Conservation (phyloP, 192 early-diverging fungal species). For the Coemansia guatemalensis region DNA sequence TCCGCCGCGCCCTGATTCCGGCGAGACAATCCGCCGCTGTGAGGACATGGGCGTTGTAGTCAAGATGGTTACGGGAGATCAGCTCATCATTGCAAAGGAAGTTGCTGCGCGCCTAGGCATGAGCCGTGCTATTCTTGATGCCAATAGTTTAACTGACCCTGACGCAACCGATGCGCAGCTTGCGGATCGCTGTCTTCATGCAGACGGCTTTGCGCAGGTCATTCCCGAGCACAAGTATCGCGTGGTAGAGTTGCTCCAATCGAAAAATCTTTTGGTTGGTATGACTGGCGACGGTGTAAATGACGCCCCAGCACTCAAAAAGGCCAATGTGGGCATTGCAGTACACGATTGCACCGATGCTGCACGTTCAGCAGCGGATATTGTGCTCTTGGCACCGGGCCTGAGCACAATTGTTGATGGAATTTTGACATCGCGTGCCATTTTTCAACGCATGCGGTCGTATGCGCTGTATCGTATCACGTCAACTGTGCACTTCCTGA, state of each 20-base stretch:
- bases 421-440: constrained; percentile 83
- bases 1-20: constrained; percentile 88
- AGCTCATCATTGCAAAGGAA: constrained; percentile 91
- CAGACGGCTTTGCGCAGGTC: constrained; percentile 96
- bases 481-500: constrained; percentile 92
- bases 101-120: constrained; percentile 90
- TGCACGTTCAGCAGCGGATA: constrained; percentile 93
- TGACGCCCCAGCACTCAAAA: constrained; percentile 97
- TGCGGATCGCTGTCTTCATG: constrained; percentile 78
- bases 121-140: constrained; percentile 88
- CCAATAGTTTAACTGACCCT: constrained; percentile 78
- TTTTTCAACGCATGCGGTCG: constrained; percentile 94
- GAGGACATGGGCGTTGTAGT: constrained; percentile 84
- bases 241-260: constrained; percentile 94
- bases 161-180: constrained; percentile 76
- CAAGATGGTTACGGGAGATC: constrained; percentile 98
- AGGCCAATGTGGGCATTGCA: constrained; percentile 97
- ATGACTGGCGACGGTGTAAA: constrained; percentile 99
- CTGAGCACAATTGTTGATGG: constrained; percentile 93
- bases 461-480: constrained; percentile 95
- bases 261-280: constrained; percentile 78
- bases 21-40: constrained; percentile 81
- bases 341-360: constrained; percentile 95
- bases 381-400: constrained; percentile 87
- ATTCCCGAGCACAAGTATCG: constrained; percentile 98